Evolutionary conservation across 495 filamentous ascomycete species (phyloP).

Genomic region (Xylaria venustula): DNA sequence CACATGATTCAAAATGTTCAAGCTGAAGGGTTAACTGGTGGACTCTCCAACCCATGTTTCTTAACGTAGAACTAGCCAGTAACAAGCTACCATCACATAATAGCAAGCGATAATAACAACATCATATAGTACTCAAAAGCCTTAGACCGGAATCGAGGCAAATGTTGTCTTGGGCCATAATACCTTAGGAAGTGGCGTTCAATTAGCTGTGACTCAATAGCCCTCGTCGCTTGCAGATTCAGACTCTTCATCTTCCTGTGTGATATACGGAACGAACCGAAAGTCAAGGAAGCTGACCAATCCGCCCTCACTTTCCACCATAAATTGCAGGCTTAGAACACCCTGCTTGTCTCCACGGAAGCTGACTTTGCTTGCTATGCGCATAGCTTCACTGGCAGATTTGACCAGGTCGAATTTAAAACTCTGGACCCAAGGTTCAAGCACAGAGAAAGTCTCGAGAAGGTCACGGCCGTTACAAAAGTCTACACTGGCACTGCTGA

Average conservation of each 20-base stretch:
- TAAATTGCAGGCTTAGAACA: constrained; percentile 92
- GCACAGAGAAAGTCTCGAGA: constrained; percentile 73
- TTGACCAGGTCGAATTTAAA: constrained; percentile 87
- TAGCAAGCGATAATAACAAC: background rate
- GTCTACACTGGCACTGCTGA: constrained; percentile 80
- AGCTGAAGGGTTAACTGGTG: too few relatives aligned
- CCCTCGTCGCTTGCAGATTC: constrained; percentile 37
- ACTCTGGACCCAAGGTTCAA: constrained; percentile 50
- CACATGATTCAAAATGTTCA: background rate
- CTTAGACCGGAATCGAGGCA: too few relatives aligned
- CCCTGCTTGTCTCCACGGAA: constrained; percentile 83
- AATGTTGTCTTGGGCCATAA: too few relatives aligned
- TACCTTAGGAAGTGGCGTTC: too few relatives aligned
- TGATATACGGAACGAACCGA: constrained; percentile 49
- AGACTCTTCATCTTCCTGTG: constrained; percentile 33
- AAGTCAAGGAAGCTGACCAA: constrained; percentile 46
- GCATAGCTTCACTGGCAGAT: constrained; percentile 83
- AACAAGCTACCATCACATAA: background rate
- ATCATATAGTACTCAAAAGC: background rate
- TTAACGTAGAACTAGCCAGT: too few relatives aligned
- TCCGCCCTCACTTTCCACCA: constrained; percentile 75
- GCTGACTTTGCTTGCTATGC: constrained; percentile 85
- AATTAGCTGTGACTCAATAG: constrained; percentile 6
- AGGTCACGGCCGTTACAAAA: constrained; percentile 74
- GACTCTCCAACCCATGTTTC: too few relatives aligned